Percentiles rank a stretch among this genome's conserved stretches.
These are phyloP conservation scores for Tardiomyces blankii DNA, from an alignment of 1,139 yeast species.

Conservation along the genomic window DNA sequence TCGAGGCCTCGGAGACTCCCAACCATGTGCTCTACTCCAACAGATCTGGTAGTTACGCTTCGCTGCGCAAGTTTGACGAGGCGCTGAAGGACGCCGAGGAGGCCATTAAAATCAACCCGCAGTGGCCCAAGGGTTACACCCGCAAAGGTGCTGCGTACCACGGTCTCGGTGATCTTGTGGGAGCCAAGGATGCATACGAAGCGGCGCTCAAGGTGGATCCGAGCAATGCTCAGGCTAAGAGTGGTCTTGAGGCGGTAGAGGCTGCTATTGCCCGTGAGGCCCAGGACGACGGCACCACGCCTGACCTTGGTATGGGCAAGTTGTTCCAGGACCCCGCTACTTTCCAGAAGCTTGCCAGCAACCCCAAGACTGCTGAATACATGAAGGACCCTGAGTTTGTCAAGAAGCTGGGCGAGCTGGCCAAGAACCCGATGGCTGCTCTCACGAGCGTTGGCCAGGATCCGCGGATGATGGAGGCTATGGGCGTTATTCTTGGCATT, in stretches of 20 bases:
- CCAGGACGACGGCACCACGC: slow-evolving; percentile 33
- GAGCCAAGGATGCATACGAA: slow-evolving; percentile 49
- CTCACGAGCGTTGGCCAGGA: slow-evolving; percentile 47
- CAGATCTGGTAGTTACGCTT: slow-evolving; percentile 88
- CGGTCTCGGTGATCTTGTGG: slow-evolving; percentile 65
- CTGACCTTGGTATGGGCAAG: slow-evolving; percentile 68
- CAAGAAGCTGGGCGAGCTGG: slow-evolving; percentile 54
- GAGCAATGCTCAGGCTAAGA: slow-evolving; percentile 73
- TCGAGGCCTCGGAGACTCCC: slow-evolving; percentile 68
- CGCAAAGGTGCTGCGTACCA: slow-evolving; percentile 90
- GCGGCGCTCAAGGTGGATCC: slow-evolving; percentile 81
- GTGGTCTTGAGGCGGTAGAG: slow-evolving; percentile 64
- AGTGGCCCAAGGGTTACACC: slow-evolving; percentile 92
- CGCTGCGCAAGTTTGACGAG: slow-evolving; percentile 56
- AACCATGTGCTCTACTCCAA: slow-evolving; percentile 88
- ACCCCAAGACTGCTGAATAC: slow-evolving; percentile 80
- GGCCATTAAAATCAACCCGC: slow-evolving; percentile 65
- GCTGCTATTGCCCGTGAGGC: slow-evolving; percentile 37
- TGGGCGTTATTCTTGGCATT: slow-evolving; percentile 82
- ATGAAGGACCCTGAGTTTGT: slow-evolving; percentile 85
- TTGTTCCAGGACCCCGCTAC: slow-evolving; percentile 75
- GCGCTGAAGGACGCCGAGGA: slow-evolving; percentile 80
- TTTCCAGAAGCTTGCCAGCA: slow-evolving; percentile 59
- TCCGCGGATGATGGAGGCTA: slow-evolving; percentile 78
- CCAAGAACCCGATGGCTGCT: slow-evolving; percentile 63